These are phyloP conservation scores for Fusarium pseudograminearum DNA, from an alignment of 2,329 filamentous ascomycete species.

Conservation along the genomic window DNA sequence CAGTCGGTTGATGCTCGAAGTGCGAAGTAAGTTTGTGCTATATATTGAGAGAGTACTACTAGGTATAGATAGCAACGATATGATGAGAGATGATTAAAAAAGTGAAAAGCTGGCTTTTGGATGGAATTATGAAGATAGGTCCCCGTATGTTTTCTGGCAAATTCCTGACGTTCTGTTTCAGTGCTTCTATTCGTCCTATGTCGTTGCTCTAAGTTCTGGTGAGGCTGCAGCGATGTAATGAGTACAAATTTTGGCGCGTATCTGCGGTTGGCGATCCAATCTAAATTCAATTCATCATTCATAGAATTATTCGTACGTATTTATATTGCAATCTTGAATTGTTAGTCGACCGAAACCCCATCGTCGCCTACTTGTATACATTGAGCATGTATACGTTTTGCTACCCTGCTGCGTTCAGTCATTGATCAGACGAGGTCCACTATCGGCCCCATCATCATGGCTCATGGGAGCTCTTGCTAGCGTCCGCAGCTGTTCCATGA, in stretches of 20 bases:
- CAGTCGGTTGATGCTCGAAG: slow-evolving; percentile 76
- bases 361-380: slow-evolving; percentile 21
- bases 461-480: slow-evolving; percentile 34
- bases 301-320: too few species aligned
- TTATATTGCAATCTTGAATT: not conserved
- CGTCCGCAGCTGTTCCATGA: slow-evolving; percentile 23
- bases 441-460: slow-evolving; percentile 38
- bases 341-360: slow-evolving; percentile 3
- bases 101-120: slow-evolving; percentile 9
- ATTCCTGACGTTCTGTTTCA: slow-evolving; percentile 18
- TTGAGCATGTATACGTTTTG: slow-evolving; percentile 12
- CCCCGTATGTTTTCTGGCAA: not conserved
- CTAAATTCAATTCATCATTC: slow-evolving; percentile 1
- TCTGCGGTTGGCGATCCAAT: not conserved
- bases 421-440: slow-evolving; percentile 31
- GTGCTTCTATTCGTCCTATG: slow-evolving; percentile 7
- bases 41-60: not conserved
- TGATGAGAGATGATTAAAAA: slow-evolving; percentile 34
- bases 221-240: not conserved
- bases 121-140: slow-evolving; percentile 7
- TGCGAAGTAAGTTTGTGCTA: slow-evolving; percentile 53
- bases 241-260: not conserved
- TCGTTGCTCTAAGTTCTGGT: slow-evolving; percentile 16
- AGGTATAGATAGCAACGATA: slow-evolving; percentile 34
- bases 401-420: slow-evolving; percentile 15